Percentiles rank a stretch among this genome's conserved stretches.
These are phyloP conservation scores for Pseudophaeomoniella oleicola DNA, from an alignment of 2,329 filamentous ascomycete genomes.

Conservation along the genomic window DNA sequence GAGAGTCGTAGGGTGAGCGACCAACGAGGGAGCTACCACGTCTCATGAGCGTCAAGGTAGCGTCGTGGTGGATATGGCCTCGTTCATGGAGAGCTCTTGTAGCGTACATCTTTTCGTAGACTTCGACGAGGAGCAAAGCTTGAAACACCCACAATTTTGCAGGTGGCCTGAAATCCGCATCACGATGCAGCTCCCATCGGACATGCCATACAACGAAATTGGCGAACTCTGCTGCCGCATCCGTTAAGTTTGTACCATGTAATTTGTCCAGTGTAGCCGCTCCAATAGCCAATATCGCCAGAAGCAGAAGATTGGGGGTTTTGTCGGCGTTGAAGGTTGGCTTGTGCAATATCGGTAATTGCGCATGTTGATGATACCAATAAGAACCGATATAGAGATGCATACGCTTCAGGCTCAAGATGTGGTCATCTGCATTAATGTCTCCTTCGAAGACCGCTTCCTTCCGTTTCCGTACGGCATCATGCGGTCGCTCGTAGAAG, in stretches of 20 bases:
- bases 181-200: slow-evolving; percentile 93
- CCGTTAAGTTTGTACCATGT: slow-evolving; percentile 58
- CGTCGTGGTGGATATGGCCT: slow-evolving; percentile 92
- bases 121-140: slow-evolving; percentile 69
- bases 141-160: slow-evolving; percentile 96
- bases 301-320: slow-evolving; percentile 68
- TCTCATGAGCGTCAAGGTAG: slow-evolving; percentile 88
- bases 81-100: slow-evolving; percentile 83
- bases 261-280: slow-evolving; percentile 77
- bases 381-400: slow-evolving; percentile 86
- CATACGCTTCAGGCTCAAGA: slow-evolving; percentile 84
- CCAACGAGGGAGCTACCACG: slow-evolving; percentile 83
- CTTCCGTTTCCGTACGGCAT: slow-evolving; percentile 59
- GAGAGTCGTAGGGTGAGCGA: slow-evolving; percentile 69
- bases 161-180: slow-evolving; percentile 74
- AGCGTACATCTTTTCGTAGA: slow-evolving; percentile 97
- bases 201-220: slow-evolving; percentile 87
- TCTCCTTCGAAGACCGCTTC: slow-evolving; percentile 68
- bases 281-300: slow-evolving; percentile 85
- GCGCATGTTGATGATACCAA: slow-evolving; percentile 88
- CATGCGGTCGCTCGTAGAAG: slow-evolving; percentile 68
- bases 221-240: slow-evolving; percentile 66
- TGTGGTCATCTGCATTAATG: slow-evolving; percentile 44
- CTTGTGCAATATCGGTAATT: slow-evolving; percentile 86
- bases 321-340: slow-evolving; percentile 83